Evolutionary conservation across 2,329 filamentous ascomycete species (phyloP), one percentile per base, ranked within the genome.

Genomic region (Karstenula rhodostoma): DNA sequence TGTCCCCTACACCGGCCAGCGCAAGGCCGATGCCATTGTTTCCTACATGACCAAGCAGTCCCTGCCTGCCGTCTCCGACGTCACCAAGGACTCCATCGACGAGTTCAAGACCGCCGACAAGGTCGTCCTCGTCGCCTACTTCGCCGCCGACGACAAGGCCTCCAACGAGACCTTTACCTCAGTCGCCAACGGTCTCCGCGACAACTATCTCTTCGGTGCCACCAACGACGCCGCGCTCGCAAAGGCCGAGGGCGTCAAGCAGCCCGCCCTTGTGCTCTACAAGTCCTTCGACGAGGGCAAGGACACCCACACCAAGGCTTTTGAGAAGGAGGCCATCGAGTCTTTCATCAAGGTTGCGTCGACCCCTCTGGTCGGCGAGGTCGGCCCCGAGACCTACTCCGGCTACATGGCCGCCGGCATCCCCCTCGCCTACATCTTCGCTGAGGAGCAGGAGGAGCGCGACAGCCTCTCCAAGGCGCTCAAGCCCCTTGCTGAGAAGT

Each of bases 1-100:
- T 77, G 85, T 87, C 67, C 90, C 94, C 66, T 99, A 99, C 84
- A 85, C 85, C 73, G 95, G 95, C 77, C 90, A 93, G 81, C 89
- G 95, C 80, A 97, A 98, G 86, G 90, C 94, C 67, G 89, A 87
- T 80, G 83, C 86, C 37, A 88, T 91, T 71, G 80, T 89, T 66
- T 90, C 88, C 27, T 98, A 97, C 86, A 99, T 99, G 95, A 90
- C 93, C 80, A 99, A 98, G 88, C 95, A 98, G 84, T 92, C 92
- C 27, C 87, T 99, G 62, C 95, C 95, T 56, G 91, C 95, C 67
- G 94, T 99, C 67, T 97, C 95, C 6, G 76, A 86, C 66, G 86
- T 99, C 61, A 89, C 87, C 72, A 89, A 90, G 79, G 92, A 94
- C 67, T 93, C 89, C 61, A 84, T 97, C 57, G 92, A 94, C 77